phyloP scores from a whole-genome alignment of 139 green algal genomes.

The Micractinium conductrix region DNA sequence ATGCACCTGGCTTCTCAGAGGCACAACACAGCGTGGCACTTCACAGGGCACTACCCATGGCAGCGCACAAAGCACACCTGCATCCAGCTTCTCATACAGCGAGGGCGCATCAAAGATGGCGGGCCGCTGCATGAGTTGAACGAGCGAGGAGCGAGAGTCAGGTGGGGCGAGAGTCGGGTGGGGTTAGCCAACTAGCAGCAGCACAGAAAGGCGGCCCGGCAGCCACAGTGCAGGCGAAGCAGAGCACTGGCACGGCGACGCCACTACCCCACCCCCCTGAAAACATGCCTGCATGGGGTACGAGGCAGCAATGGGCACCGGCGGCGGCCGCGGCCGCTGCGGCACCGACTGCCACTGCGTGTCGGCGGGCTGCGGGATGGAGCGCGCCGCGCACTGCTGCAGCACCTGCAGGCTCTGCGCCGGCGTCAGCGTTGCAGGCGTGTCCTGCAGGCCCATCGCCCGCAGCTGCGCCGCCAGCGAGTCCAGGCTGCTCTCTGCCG shows the following conservation, averaged over 20 bases:
- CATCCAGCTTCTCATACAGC: constrained; percentile 94
- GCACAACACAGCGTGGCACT: no score
- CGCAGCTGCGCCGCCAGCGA: constrained; percentile 30
- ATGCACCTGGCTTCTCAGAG: no score
- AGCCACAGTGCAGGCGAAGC: no score
- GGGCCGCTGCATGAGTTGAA: constrained; percentile 43
- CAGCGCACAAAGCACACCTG: no score
- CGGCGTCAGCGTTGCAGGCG: background rate
- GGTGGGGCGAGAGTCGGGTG: no score
- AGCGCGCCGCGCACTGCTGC: constrained; percentile 47
- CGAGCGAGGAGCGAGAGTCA: no score
- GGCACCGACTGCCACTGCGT: constrained; percentile 55
- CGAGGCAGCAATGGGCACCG: constrained; percentile 65
- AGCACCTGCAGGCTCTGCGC: constrained; percentile 51
- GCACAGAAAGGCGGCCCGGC: no score
- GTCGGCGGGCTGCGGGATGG: constrained; percentile 78
- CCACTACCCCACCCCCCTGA: no score
- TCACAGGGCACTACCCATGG: no score
- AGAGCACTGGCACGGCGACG: no score
- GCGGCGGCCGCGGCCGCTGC: constrained; percentile 62
- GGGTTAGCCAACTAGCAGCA: no score
- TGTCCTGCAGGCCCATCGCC: constrained; percentile 44
- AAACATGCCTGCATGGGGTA: constrained; percentile 78
- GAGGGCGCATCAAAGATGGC: constrained; percentile 81
- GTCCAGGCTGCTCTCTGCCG: constrained; percentile 17